These are phyloP conservation scores for Cystofilobasidium macerans DNA, from an alignment of 768 basidiomycete species.

Conservation along the genomic window DNA sequence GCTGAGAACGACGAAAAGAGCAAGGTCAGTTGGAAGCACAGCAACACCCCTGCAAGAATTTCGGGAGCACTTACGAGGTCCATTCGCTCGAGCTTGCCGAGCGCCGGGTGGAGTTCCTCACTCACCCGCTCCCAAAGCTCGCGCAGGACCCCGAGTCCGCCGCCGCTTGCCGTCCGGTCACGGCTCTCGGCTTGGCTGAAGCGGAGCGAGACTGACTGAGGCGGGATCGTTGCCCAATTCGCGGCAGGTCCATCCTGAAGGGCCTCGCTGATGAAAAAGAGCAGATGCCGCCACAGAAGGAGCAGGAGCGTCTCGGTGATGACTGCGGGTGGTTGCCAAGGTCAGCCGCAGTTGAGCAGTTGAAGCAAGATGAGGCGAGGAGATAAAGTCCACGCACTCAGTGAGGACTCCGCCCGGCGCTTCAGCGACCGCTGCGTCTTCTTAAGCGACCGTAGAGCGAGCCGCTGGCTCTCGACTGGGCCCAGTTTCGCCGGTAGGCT, in stretches of 20 bases:
- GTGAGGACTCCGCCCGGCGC: background rate
- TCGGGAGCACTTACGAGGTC: constrained; percentile 42
- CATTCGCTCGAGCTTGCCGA: constrained; percentile 49
- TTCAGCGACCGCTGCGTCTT: too few species aligned
- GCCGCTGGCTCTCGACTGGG: constrained; percentile 5
- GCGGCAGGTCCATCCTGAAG: constrained; percentile 30
- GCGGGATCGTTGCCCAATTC: constrained; percentile 27
- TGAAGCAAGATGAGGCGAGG: too few species aligned
- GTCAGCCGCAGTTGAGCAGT: too few species aligned
- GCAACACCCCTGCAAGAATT: constrained; percentile 23
- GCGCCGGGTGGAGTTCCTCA: constrained; percentile 47
- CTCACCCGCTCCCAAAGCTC: constrained; percentile 52
- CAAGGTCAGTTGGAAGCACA: background rate
- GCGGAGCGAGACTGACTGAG: constrained; percentile 23
- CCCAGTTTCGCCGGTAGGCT: constrained; percentile 14
- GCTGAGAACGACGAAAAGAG: constrained; percentile 14
- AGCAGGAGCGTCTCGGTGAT: constrained; percentile 68
- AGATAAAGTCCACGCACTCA: too few species aligned
- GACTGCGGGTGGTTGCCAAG: too few species aligned
- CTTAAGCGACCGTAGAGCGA: too few species aligned
- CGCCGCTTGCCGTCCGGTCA: constrained; percentile 4
- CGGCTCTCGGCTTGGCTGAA: constrained; percentile 12
- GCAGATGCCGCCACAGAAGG: constrained; percentile 67
- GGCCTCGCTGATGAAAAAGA: constrained; percentile 46
- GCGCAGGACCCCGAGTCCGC: constrained; percentile 40